Evolutionary conservation across 2,329 filamentous ascomycete genomes (phyloP).

Genomic region (Lecanoromycetidae sp.): DNA sequence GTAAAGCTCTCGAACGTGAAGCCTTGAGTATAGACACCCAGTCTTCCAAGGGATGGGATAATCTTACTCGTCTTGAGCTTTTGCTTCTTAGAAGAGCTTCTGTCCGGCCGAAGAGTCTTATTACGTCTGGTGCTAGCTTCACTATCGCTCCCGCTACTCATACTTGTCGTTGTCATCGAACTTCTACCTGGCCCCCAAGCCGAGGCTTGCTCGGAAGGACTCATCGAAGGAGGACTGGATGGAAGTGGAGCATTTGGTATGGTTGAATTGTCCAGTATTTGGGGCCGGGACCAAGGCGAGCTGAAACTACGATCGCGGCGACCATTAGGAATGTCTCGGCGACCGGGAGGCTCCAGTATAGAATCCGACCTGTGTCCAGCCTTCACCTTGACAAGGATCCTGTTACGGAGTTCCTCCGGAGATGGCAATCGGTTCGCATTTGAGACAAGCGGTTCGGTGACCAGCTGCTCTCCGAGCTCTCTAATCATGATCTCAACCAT

Average conservation of each 20-base stretch:
- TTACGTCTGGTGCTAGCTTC: conserved; percentile 47
- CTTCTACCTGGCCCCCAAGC: conserved; percentile 40
- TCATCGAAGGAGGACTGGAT: conserved; percentile 42
- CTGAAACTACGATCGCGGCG: conserved; percentile 57
- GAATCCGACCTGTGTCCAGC: conserved; percentile 45
- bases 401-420: conserved; percentile 70
- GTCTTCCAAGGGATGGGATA: conserved; percentile 64
- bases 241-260: conserved; percentile 38
- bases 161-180: conserved; percentile 42
- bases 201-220: conserved; percentile 37
- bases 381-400: conserved; percentile 91
- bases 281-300: conserved; percentile 58
- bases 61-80: conserved; percentile 68
- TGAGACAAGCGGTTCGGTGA: conserved; percentile 61
- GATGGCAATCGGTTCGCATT: conserved; percentile 58
- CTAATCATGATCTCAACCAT: conserved; percentile 88
- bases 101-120: neutral
- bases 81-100: conserved; percentile 51
- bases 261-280: conserved; percentile 45
- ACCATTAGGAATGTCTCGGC: conserved; percentile 38
- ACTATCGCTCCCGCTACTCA: conserved; percentile 58
- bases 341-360: conserved; percentile 39
- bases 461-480: conserved; percentile 66
- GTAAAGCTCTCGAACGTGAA: conserved; percentile 79
- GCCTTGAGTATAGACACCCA: conserved; percentile 67